phyloP scores from a whole-genome alignment of 345 rosid species.

The Eucalyptus sideroxylon region DNA sequence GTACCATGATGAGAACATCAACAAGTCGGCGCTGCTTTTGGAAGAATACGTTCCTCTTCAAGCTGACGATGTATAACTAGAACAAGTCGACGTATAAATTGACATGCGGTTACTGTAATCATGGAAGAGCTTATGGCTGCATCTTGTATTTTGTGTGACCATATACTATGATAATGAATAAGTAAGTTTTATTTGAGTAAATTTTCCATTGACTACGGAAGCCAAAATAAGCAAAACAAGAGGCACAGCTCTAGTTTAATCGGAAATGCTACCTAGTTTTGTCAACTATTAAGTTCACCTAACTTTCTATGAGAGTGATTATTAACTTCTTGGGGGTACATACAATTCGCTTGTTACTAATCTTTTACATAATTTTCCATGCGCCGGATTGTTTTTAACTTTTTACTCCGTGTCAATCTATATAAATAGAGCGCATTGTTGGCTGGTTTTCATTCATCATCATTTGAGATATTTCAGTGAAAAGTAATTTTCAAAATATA shows the following conservation, averaged over 20 bases:
- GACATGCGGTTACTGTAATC: neutral
- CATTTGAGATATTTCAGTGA: neutral
- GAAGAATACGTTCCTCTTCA: constrained; percentile 40
- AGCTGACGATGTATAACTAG: constrained; percentile 30
- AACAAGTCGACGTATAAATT: neutral
- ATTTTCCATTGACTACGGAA: neutral
- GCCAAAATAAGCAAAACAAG: neutral
- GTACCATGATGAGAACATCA: constrained; percentile 23
- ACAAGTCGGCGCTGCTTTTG: constrained; percentile 25
- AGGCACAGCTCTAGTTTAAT: neutral
- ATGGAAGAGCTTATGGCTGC: neutral
- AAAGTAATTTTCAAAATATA: neutral
- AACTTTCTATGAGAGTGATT: neutral
- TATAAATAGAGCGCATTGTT: neutral
- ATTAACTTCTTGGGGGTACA: neutral
- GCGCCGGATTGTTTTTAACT: neutral
- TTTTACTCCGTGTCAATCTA: neutral
- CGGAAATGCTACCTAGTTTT: neutral
- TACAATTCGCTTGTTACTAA: neutral
- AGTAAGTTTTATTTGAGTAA: neutral
- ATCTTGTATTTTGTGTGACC: neutral
- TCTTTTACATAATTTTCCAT: neutral
- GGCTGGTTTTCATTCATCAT: neutral
- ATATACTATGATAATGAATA: neutral
- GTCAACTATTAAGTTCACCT: neutral